Conservation (phyloP, 805 yeast genomes). For the Metschnikowia lochheadii region DNA sequence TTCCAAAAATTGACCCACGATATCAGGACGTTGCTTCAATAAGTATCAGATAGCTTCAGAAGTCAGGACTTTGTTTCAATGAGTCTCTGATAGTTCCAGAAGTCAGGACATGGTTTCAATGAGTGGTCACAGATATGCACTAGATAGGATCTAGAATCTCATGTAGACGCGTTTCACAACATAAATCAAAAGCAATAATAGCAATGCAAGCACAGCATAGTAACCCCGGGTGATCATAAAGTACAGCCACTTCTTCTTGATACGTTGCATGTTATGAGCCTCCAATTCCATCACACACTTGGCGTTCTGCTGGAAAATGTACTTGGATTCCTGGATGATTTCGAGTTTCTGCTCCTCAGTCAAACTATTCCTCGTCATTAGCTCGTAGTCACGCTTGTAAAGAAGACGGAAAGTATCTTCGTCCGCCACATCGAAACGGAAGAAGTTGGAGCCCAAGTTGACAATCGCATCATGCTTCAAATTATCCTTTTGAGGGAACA, state of each 20-base stretch:
- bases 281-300: slow-evolving; percentile 65
- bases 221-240: slow-evolving; percentile 51
- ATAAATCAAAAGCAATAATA: slow-evolving; percentile 27
- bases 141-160: not conserved
- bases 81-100: too few relatives aligned
- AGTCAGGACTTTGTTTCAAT: too few relatives aligned
- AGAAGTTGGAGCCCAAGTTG: slow-evolving; percentile 57
- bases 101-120: too few relatives aligned
- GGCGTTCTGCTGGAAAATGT: slow-evolving; percentile 60
- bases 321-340: slow-evolving; percentile 62
- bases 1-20: too few relatives aligned
- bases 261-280: slow-evolving; percentile 53
- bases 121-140: too few relatives aligned
- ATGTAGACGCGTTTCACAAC: not conserved
- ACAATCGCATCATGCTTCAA: slow-evolving; percentile 60
- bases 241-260: slow-evolving; percentile 53
- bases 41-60: too few relatives aligned
- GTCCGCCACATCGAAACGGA: slow-evolving; percentile 64
- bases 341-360: slow-evolving; percentile 68
- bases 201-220: slow-evolving; percentile 35
- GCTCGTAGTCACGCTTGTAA: slow-evolving; percentile 74
- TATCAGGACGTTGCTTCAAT: too few relatives aligned
- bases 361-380: slow-evolving; percentile 66
- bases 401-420: slow-evolving; percentile 58
- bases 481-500: slow-evolving; percentile 73